Evolutionary conservation across 345 rosid species (phyloP).

Genomic region (Eucalyptus sp.): DNA sequence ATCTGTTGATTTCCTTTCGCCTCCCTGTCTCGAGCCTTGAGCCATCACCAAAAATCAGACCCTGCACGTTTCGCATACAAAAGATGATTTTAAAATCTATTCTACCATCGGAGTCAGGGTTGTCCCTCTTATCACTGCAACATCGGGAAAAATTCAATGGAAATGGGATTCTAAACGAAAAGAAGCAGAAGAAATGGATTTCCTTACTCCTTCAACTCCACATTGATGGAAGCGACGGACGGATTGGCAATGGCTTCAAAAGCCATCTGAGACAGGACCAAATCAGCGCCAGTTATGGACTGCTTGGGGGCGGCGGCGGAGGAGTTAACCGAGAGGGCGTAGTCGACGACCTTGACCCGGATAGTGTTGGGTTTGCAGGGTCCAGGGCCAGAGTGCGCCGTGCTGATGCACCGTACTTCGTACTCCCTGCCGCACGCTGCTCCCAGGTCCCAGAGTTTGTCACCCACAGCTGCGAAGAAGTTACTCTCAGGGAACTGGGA

Average conservation of each 20-base stretch:
- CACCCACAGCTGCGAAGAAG: conserved; percentile 46
- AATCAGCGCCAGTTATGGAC: conserved; percentile 13
- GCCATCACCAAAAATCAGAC: neutral
- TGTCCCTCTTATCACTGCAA: neutral
- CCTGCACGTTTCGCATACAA: neutral
- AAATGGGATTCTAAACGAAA: conserved; percentile 6
- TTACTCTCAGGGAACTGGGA: conserved; percentile 41
- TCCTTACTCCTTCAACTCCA: conserved; percentile 42
- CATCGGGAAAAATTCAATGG: neutral
- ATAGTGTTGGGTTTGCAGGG: conserved; percentile 20
- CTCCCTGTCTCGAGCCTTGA: neutral
- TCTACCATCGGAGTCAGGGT: neutral
- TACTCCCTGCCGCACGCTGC: conserved; percentile 52
- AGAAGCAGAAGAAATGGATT: neutral
- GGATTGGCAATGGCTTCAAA: conserved; percentile 23
- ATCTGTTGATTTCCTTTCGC: neutral
- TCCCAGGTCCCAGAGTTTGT: conserved; percentile 52
- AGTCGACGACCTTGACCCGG: conserved; percentile 37
- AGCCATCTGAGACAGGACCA: conserved; percentile 34
- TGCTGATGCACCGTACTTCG: conserved; percentile 35
- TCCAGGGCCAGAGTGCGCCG: neutral
- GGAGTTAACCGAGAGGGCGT: neutral
- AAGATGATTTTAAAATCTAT: neutral
- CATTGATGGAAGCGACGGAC: conserved; percentile 8
- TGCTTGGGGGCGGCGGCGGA: neutral